These are phyloP conservation scores for Rhynchospora pubera DNA, from an alignment of 176 grass and related monocot species.

Conservation along the genomic window DNA sequence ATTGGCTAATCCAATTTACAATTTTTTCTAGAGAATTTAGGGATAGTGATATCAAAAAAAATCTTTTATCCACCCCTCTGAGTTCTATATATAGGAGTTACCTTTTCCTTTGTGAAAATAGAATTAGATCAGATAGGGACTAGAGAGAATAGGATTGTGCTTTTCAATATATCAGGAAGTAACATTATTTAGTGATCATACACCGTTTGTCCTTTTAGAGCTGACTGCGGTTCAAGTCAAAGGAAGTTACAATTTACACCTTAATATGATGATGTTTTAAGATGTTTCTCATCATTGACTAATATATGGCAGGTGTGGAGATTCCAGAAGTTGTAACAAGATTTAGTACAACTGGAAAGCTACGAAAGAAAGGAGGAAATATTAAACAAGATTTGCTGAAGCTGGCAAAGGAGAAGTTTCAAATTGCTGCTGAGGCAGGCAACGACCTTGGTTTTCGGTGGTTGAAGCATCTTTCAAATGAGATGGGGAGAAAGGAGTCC, in stretches of 20 bases:
- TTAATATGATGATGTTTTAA: background rate
- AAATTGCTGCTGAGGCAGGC: slow-evolving; percentile 61
- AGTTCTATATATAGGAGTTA: too few species aligned
- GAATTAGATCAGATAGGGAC: background rate
- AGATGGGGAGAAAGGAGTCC: slow-evolving; percentile 34
- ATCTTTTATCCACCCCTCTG: background rate
- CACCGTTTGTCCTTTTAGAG: background rate
- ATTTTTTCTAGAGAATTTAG: background rate
- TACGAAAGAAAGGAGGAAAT: slow-evolving; percentile 33
- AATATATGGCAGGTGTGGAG: slow-evolving; percentile 45
- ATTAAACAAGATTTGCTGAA: slow-evolving; percentile 39
- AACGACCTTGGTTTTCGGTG: slow-evolving; percentile 68
- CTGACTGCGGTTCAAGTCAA: background rate
- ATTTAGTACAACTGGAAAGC: slow-evolving; percentile 46
- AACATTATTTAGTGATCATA: background rate
- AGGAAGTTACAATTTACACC: background rate
- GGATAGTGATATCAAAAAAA: background rate
- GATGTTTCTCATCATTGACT: background rate
- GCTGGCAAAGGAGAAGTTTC: slow-evolving; percentile 72
- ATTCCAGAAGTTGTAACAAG: slow-evolving; percentile 78
- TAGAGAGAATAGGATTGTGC: background rate
- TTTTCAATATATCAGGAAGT: background rate
- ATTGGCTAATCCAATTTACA: background rate
- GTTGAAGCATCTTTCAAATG: slow-evolving; percentile 69
- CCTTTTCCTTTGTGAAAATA: background rate